Percentiles rank a stretch among this genome's conserved stretches.
These are phyloP conservation scores for Diplotaxis tenuifolia DNA, from an alignment of 345 rosid genomes.

Conservation along the genomic window DNA sequence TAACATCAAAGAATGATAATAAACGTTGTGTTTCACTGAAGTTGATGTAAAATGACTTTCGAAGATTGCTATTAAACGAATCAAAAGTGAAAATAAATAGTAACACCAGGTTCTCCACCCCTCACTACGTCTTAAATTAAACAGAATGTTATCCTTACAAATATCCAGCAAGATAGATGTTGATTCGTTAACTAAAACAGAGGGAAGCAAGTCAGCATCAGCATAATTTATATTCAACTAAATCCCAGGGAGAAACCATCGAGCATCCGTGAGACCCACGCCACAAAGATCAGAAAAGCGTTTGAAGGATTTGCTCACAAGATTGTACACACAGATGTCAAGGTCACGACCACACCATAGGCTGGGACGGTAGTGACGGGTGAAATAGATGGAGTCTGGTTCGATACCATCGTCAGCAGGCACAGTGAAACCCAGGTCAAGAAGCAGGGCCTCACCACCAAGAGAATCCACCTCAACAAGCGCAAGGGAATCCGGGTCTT, in stretches of 20 bases:
- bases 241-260: neutral
- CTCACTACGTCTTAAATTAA: neutral
- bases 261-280: neutral
- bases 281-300: neutral
- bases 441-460: neutral
- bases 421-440: neutral
- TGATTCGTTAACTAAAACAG: neutral
- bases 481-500: neutral
- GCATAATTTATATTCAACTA: no score
- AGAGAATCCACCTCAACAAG: neutral
- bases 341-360: neutral
- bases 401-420: neutral
- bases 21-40: no score
- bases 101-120: neutral
- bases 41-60: neutral
- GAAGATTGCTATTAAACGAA: neutral
- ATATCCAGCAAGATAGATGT: neutral
- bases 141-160: no score
- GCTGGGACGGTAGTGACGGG: neutral
- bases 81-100: neutral
- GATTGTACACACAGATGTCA: neutral
- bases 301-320: neutral
- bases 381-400: neutral
- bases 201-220: neutral
- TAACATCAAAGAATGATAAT: no score